Evolutionary conservation across 805 yeast genomes (phyloP), one percentile per base, ranked within the genome.

Genomic region (Brettanomyces custersianus): DNA sequence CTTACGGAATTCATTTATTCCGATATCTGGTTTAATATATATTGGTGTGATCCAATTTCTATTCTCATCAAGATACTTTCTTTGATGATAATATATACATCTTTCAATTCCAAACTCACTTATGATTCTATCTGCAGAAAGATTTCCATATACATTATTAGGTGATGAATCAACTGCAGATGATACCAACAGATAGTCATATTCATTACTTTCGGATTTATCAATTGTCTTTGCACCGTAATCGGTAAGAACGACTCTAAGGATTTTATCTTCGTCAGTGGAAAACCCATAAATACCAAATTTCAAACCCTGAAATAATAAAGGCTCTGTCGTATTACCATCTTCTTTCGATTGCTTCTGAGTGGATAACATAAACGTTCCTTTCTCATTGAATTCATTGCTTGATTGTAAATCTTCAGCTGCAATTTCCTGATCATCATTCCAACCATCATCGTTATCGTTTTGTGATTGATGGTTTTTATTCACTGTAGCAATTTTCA

Each of bases 31-130:
- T 15, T 33, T n/a, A 2, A 19, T 18, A 13, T 26, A 15, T 12
- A 48, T 37, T 2, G 54, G 57, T 24, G 26, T 40, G 24, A 50
- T 38, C 62, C 62, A 57, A 1, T 39, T 31, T 16, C 29, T 26
- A 25, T 36, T 29, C 3, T 37, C 40, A 6, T 43, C 46, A 9
- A 45, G 44, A 4, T 48, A 34, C 10, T 37, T 41, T 7, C 45
- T 27, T 15, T 40, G 34, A 18, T 43, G 40, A 30, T 42, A 42
- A 31, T 34, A 57, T 7, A 57, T 39, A 28, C 57, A 51, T 17
- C 60, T 39, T 36, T 57, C 60, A 7, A 57, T 43, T 1, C 48
- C 59, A 10, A 48, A 33, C 33, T 57, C 62, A 1, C 60, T 57
- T 10, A 57, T 46, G 13, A 23, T 29, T 15, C 19, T 12, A n/a